A percentile compares a stretch with the other conserved stretches of the same genome.
These are phyloP conservation scores for Thinopyrum elongatum DNA, from an alignment of 176 grass and related monocot species.

Conservation along the genomic window DNA sequence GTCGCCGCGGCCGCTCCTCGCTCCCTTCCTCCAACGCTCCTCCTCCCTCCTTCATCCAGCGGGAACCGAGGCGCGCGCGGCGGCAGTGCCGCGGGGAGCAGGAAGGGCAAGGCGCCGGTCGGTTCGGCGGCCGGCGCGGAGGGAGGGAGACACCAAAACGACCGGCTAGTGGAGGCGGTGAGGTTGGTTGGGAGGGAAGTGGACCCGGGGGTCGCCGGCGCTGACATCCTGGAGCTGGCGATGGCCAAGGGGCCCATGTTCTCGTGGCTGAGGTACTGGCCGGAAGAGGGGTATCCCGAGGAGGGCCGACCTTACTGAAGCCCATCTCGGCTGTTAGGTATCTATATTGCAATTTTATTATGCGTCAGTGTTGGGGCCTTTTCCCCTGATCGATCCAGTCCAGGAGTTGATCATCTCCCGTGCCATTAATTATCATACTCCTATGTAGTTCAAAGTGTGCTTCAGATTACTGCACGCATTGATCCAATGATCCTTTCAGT, in stretches of 20 bases:
- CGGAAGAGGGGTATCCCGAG: constrained; percentile 33
- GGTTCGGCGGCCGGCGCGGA: background rate
- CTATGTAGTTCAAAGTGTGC: background rate
- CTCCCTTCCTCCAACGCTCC: constrained; percentile 2
- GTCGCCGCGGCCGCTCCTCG: background rate
- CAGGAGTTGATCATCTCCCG: background rate
- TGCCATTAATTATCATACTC: background rate
- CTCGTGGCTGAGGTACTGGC: constrained; percentile 48
- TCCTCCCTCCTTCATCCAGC: background rate
- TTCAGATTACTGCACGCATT: background rate
- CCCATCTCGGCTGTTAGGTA: background rate
- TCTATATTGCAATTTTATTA: background rate
- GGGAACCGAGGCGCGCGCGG: background rate
- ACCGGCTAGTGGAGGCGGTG: constrained; percentile 19
- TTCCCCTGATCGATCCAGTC: background rate
- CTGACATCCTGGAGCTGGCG: constrained; percentile 49
- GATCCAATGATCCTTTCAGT: background rate
- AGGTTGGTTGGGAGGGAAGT: background rate
- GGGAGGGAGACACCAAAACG: background rate
- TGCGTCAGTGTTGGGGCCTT: background rate
- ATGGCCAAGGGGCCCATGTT: constrained; percentile 50
- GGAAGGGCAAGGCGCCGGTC: background rate
- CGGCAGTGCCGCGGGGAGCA: background rate
- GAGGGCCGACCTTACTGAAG: constrained; percentile 31
- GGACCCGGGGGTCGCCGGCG: background rate